Evolutionary conservation across 345 rosid species (phyloP).

Genomic region (Geranium brycei): DNA sequence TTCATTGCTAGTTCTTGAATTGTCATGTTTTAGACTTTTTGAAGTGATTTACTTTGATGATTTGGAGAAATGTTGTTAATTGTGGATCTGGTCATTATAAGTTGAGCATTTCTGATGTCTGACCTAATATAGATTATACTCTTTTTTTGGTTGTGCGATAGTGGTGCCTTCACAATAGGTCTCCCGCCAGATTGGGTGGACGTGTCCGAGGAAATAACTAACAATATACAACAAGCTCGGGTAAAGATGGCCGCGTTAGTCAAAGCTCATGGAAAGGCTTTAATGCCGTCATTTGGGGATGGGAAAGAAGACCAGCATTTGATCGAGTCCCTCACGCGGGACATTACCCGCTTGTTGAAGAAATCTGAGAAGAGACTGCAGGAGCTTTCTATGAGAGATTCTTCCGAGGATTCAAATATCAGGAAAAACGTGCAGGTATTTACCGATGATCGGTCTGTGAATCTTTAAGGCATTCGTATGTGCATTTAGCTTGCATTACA

Average conservation of each 20-base stretch:
- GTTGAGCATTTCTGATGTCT: background rate
- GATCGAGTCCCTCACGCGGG: constrained; percentile 80
- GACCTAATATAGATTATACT: no score
- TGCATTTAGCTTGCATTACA: background rate
- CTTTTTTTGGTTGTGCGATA: constrained; percentile 32
- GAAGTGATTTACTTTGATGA: constrained; percentile 1
- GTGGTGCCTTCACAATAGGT: constrained; percentile 63
- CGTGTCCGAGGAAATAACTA: constrained; percentile 83
- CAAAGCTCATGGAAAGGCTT: constrained; percentile 84
- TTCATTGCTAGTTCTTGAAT: background rate
- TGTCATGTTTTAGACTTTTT: background rate
- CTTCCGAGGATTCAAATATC: constrained; percentile 85
- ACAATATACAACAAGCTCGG: constrained; percentile 59
- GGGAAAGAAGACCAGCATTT: constrained; percentile 82
- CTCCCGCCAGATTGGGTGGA: constrained; percentile 97
- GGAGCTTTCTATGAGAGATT: constrained; percentile 57
- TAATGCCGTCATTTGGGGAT: constrained; percentile 99
- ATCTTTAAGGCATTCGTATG: background rate
- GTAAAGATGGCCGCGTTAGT: constrained; percentile 65
- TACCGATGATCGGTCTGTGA: background rate
- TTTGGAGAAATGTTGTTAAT: constrained; percentile 1
- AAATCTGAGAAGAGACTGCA: constrained; percentile 74
- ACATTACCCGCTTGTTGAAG: constrained; percentile 61
- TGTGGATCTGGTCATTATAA: background rate
- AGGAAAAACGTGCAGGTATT: constrained; percentile 90